Base-by-base conservation (phyloP, 2,329 filamentous ascomycete genomes). In the Trichoderma gracile region DNA sequence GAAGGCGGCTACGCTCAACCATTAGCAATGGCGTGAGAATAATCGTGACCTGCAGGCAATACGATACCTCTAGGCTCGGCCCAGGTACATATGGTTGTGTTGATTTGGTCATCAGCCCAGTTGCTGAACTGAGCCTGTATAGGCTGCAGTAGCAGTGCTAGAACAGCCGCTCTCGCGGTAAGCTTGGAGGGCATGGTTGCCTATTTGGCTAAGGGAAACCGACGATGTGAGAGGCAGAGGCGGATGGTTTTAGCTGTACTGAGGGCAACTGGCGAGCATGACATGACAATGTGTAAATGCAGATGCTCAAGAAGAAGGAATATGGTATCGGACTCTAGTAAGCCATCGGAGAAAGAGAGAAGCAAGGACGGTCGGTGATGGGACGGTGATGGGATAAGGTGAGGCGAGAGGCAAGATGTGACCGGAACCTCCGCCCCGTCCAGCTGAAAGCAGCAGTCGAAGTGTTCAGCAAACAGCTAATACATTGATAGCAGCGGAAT, bases 61-160 rank as follows among this genome's bases (percentile, higher is more conserved):
- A 45, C 63, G 71, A 65, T 70, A 80, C 79, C 79, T 77, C 79
- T 75, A 15, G 77, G 76, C 68, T 79, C 75, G 56, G 72, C 59
- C 88, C 88, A 90, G 54, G 73, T 74, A 72, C 86, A 89, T 72
- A 90, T 84, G 15, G 82, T 82, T 6, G 83, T 79, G 70, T 84
- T 87, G 60, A 85, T 75, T 72, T 89, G 83, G 43, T 76, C 74
- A 1, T 73, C 50, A n/a, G 69, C 60, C 85, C 86, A 88, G 27
- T 75, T 74, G 73, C 60, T 78, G 70, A 72, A 75, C 65, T 84
- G 83, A 19, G 78, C 81, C 21, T 63, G 54, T 27, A 63, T 61
- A 42, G 55, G 67, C 38, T 63, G 23, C 3, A 68, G 60, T 23
- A 65, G 50, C n/a, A 64, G 52, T n/a, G 69, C 68, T 58, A 68